phyloP scores from a whole-genome alignment of 2,329 filamentous ascomycete genomes.

The Ophiostoma tasmaniense region DNA sequence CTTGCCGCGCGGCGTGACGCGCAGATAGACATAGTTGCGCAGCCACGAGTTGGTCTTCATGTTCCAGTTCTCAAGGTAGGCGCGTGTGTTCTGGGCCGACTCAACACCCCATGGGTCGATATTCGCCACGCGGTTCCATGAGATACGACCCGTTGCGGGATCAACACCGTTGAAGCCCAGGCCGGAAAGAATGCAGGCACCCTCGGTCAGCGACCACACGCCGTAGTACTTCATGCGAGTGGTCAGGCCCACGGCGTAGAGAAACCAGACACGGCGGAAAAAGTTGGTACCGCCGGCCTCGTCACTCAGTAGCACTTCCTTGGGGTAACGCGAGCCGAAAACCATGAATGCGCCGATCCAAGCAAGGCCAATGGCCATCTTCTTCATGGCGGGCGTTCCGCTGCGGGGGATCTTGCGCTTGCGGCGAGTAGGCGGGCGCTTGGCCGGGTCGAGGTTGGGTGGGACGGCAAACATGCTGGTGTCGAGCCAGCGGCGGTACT shows the following conservation, averaged over 20 bases:
- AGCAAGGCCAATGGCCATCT: conserved; percentile 60
- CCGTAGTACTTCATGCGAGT: conserved; percentile 91
- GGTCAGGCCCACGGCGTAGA: conserved; percentile 78
- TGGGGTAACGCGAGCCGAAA: conserved; percentile 40
- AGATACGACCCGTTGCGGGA: conserved; percentile 70
- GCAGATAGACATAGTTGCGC: conserved; percentile 88
- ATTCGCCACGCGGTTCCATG: conserved; percentile 85
- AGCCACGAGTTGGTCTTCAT: conserved; percentile 98
- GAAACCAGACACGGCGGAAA: conserved; percentile 61
- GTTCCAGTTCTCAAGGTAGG: conserved; percentile 89
- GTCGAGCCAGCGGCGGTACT: conserved; percentile 88
- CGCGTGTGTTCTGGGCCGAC: conserved; percentile 84
- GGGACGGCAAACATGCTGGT: conserved; percentile 90
- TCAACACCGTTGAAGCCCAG: conserved; percentile 93
- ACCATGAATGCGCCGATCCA: conserved; percentile 77
- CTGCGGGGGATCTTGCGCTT: conserved; percentile 89
- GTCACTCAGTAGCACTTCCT: conserved; percentile 46
- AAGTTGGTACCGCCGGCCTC: conserved; percentile 59
- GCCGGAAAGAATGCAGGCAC: conserved; percentile 85
- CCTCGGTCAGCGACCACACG: conserved; percentile 88
- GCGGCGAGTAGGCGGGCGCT: conserved; percentile 77
- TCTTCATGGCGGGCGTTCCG: conserved; percentile 72
- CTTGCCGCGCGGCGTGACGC: conserved; percentile 88
- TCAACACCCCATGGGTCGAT: conserved; percentile 82
- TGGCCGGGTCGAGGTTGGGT: conserved; percentile 69